phyloP scores from a whole-genome alignment of 345 rosid species.

The Passiflora organensis region DNA sequence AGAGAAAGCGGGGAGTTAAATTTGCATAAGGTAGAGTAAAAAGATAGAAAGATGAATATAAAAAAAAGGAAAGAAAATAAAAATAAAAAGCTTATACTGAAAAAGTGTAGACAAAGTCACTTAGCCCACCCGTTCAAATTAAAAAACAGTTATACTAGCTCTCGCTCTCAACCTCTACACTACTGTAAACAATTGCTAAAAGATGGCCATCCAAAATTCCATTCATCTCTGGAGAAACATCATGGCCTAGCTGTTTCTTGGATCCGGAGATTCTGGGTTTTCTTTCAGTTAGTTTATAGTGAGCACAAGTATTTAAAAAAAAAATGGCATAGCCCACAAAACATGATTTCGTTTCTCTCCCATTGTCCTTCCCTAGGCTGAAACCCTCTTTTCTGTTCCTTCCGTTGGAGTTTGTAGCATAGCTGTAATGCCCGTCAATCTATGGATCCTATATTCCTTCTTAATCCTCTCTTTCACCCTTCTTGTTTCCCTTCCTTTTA shows the following conservation, averaged over 20 bases:
- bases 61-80: too few relatives aligned
- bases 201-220: conserved; percentile 37
- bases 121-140: conserved; percentile 23
- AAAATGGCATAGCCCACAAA: conserved; percentile 29
- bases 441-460: conserved; percentile 35
- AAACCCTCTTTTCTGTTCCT: conserved; percentile 23
- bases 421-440: conserved; percentile 60
- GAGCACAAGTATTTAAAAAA: background rate
- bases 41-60: too few relatives aligned
- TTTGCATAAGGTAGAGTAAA: too few relatives aligned
- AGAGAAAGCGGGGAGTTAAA: too few relatives aligned
- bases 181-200: conserved; percentile 26
- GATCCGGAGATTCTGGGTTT: conserved; percentile 72
- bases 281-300: conserved; percentile 28
- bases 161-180: conserved; percentile 10
- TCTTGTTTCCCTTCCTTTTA: conserved; percentile 11
- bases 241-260: conserved; percentile 80
- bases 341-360: conserved; percentile 49
- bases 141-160: conserved; percentile 29
- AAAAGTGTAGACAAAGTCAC: conserved; percentile 20
- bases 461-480: conserved; percentile 19
- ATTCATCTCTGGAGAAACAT: conserved; percentile 42
- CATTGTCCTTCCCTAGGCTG: conserved; percentile 34
- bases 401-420: conserved; percentile 43
- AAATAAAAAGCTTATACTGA: background rate